Evolutionary conservation across 768 basidiomycete genomes (phyloP).

Genomic region (Trametes cubensis): DNA sequence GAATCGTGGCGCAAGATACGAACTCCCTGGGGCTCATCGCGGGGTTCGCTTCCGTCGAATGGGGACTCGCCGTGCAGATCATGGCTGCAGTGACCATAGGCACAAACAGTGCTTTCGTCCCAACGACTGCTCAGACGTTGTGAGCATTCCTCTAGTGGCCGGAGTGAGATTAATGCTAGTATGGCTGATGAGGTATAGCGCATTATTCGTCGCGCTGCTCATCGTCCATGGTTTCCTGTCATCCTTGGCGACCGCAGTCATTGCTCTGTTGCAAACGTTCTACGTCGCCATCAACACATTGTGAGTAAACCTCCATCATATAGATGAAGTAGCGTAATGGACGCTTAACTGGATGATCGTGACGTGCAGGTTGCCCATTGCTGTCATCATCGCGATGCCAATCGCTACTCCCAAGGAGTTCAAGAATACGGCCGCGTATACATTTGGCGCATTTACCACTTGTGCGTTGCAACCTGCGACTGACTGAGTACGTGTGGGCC

Average conservation of each 20-base stretch:
- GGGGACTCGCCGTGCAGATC: constrained; percentile 43
- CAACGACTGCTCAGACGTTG: constrained; percentile 34
- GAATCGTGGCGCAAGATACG: constrained; percentile 28
- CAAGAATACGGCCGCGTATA: constrained; percentile 61
- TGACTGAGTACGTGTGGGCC: not conserved
- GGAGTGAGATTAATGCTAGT: not conserved
- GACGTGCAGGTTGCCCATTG: constrained; percentile 30
- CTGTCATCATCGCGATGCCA: constrained; percentile 54
- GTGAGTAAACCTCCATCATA: constrained; percentile 23
- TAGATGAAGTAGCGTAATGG: no score
- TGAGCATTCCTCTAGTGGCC: constrained; percentile 18
- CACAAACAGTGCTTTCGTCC: constrained; percentile 29
- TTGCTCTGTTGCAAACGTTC: constrained; percentile 40
- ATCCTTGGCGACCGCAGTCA: constrained; percentile 36
- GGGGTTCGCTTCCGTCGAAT: constrained; percentile 38
- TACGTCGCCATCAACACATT: constrained; percentile 41
- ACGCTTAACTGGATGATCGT: not conserved
- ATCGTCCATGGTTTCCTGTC: constrained; percentile 37
- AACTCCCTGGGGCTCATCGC: constrained; percentile 44
- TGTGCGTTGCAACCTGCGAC: constrained; percentile 39
- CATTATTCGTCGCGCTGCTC: constrained; percentile 37
- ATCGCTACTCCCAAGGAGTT: constrained; percentile 60
- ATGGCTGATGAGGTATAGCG: constrained; percentile 24
- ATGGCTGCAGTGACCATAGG: constrained; percentile 43
- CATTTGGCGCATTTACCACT: constrained; percentile 63